Percentiles rank a stretch among this genome's conserved stretches.
phyloP scores from a whole-genome alignment of 2,329 filamentous ascomycete species.

The Anthostomella pinea region DNA sequence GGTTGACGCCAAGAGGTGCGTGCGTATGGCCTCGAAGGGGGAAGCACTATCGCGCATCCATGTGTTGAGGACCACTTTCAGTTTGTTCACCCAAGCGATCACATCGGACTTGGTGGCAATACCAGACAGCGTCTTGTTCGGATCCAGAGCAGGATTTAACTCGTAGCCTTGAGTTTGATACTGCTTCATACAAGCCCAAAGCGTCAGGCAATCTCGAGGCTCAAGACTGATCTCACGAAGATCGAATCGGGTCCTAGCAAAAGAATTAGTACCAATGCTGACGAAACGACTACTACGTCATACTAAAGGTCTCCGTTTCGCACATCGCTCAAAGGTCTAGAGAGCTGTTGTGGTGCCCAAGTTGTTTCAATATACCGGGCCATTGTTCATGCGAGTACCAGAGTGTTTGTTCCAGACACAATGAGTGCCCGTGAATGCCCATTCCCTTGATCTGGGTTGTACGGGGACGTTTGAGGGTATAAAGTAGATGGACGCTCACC shows the following conservation, averaged over 20 bases:
- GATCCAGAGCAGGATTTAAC: slow-evolving; percentile 46
- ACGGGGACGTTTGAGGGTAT: too few species aligned
- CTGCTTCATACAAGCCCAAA: slow-evolving; percentile 64
- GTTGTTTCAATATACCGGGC: too few species aligned
- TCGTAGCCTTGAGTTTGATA: slow-evolving; percentile 50
- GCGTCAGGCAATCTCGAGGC: slow-evolving; percentile 63
- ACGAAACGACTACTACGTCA: neutral
- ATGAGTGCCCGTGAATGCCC: too few species aligned
- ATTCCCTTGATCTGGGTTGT: too few species aligned
- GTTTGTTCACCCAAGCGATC: slow-evolving; percentile 58
- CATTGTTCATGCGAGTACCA: too few species aligned
- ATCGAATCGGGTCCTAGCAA: slow-evolving; percentile 51
- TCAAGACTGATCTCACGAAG: slow-evolving; percentile 68
- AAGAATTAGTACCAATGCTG: neutral
- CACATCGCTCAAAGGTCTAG: too few species aligned
- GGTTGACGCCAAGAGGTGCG: slow-evolving; percentile 36
- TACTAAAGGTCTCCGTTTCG: neutral
- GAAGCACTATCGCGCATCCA: slow-evolving; percentile 58
- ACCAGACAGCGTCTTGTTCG: slow-evolving; percentile 48
- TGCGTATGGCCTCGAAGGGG: slow-evolving; percentile 42
- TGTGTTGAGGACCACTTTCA: slow-evolving; percentile 56
- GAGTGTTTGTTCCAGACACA: too few species aligned
- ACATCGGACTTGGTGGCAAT: slow-evolving; percentile 62
- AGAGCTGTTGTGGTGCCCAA: too few species aligned
- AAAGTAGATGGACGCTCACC: slow-evolving; percentile 30